These are phyloP conservation scores for Nadsonia commutata DNA, from an alignment of 1,139 yeast genomes.

Conservation along the genomic window DNA sequence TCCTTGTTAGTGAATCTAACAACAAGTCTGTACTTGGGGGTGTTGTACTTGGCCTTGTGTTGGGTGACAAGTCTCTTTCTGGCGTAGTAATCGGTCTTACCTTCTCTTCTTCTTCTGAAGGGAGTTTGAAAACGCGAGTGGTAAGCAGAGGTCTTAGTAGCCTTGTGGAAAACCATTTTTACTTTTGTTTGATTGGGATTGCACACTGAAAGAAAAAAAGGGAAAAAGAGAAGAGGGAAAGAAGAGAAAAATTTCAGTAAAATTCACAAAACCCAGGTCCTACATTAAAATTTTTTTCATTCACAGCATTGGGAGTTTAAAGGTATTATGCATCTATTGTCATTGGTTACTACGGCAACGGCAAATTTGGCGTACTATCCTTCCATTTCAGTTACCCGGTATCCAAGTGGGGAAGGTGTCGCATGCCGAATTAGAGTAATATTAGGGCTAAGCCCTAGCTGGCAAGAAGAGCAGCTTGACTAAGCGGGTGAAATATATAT, in stretches of 20 bases:
- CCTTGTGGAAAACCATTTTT: conserved; percentile 67
- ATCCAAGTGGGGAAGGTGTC: too few species aligned
- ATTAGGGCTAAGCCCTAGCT: too few species aligned
- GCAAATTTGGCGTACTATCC: too few species aligned
- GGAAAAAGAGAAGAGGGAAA: conserved; percentile 5
- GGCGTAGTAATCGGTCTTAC: conserved; percentile 99
- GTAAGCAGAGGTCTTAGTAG: conserved; percentile 77
- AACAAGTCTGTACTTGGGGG: conserved; percentile 99
- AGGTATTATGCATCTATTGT: too few species aligned
- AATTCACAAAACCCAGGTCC: neutral
- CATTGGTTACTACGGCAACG: too few species aligned
- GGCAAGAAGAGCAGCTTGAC: too few species aligned
- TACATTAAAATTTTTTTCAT: neutral
- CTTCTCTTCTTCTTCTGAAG: conserved; percentile 99
- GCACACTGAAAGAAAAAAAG: conserved; percentile 3
- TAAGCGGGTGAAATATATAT: too few species aligned
- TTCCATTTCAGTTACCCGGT: too few species aligned
- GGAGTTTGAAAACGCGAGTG: conserved; percentile 99
- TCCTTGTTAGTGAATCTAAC: conserved; percentile 99
- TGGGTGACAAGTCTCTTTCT: conserved; percentile 99
- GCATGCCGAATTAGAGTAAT: too few species aligned
- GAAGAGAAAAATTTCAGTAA: neutral
- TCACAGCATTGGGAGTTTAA: too few species aligned
- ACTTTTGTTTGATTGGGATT: conserved; percentile 4
- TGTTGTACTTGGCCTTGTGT: conserved; percentile 99